These are phyloP conservation scores for Avena atlantica DNA, from an alignment of 176 grass and related monocot species.

Conservation along the genomic window DNA sequence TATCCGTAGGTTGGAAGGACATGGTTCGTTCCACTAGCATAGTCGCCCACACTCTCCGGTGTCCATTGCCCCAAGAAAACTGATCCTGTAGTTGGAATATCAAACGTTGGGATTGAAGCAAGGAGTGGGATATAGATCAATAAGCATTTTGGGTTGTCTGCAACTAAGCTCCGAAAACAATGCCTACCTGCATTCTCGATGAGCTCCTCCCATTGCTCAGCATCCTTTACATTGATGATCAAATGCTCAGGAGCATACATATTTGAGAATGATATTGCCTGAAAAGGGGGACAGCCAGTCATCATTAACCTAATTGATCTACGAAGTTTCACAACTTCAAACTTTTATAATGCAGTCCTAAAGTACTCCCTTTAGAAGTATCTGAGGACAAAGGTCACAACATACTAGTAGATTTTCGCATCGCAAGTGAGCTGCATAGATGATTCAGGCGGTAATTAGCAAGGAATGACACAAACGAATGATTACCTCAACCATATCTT, in stretches of 20 bases:
- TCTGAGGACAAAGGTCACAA: neutral
- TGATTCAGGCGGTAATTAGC: neutral
- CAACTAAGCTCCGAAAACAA: neutral
- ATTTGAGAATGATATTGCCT: constrained; percentile 94
- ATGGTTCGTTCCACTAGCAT: constrained; percentile 87
- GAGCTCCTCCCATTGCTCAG: constrained; percentile 82
- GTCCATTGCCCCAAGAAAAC: constrained; percentile 95
- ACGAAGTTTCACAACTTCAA: neutral
- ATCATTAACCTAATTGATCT: no score
- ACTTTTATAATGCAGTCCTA: constrained; percentile 14
- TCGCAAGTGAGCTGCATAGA: neutral
- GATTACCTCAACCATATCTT: constrained; percentile 90
- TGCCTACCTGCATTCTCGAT: constrained; percentile 87
- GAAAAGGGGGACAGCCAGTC: neutral
- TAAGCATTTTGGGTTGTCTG: neutral
- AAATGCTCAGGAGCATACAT: constrained; percentile 97
- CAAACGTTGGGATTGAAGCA: neutral
- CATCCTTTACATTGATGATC: constrained; percentile 88
- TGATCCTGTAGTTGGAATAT: constrained; percentile 57
- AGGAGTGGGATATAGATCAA: neutral
- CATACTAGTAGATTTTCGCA: neutral
- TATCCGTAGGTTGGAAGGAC: constrained; percentile 95
- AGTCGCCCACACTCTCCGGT: constrained; percentile 91
- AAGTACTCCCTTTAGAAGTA: neutral
- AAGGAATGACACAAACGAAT: neutral